A percentile compares a stretch with the other conserved stretches of the same genome.
These are phyloP conservation scores for Lathyrus aphaca DNA, from an alignment of 306 rosid species.

Conservation along the genomic window DNA sequence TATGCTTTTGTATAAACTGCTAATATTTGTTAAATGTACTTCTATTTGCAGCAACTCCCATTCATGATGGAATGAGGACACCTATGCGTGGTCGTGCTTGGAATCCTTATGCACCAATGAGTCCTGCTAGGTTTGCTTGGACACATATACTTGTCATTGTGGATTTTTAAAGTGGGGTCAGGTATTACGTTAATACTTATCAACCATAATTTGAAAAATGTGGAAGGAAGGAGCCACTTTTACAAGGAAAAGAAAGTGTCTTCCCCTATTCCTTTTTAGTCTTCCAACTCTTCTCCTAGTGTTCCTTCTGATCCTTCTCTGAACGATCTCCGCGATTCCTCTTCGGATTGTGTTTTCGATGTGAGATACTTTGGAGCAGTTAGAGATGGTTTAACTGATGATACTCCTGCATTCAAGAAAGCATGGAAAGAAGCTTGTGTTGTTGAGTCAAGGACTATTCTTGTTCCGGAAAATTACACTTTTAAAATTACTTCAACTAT, in stretches of 20 bases:
- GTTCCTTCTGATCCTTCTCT: slow-evolving; percentile 69
- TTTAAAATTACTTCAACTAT: slow-evolving; percentile 84
- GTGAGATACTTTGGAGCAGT: slow-evolving; percentile 77
- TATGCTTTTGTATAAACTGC: too few species aligned
- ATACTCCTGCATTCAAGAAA: slow-evolving; percentile 72
- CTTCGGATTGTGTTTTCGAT: slow-evolving; percentile 51
- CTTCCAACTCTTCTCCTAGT: slow-evolving; percentile 45
- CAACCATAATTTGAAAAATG: slow-evolving; percentile 49
- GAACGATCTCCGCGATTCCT: slow-evolving; percentile 44
- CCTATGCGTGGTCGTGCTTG: too few species aligned
- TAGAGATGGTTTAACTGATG: slow-evolving; percentile 89
- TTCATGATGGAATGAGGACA: too few species aligned
- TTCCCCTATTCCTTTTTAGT: slow-evolving; percentile 30
- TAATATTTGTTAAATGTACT: too few species aligned
- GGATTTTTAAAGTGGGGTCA: too few species aligned
- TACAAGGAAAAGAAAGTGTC: slow-evolving; percentile 50
- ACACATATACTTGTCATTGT: too few species aligned
- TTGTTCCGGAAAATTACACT: slow-evolving; percentile 60
- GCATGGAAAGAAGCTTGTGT: slow-evolving; percentile 98
- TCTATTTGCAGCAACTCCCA: too few species aligned
- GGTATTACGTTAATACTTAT: slow-evolving; percentile 18
- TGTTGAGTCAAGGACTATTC: slow-evolving; percentile 65
- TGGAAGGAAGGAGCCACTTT: slow-evolving; percentile 73
- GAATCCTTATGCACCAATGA: too few species aligned
- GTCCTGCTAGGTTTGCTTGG: too few species aligned